phyloP scores from a whole-genome alignment of 495 filamentous ascomycete species.

The Penicillium diatomitis region DNA sequence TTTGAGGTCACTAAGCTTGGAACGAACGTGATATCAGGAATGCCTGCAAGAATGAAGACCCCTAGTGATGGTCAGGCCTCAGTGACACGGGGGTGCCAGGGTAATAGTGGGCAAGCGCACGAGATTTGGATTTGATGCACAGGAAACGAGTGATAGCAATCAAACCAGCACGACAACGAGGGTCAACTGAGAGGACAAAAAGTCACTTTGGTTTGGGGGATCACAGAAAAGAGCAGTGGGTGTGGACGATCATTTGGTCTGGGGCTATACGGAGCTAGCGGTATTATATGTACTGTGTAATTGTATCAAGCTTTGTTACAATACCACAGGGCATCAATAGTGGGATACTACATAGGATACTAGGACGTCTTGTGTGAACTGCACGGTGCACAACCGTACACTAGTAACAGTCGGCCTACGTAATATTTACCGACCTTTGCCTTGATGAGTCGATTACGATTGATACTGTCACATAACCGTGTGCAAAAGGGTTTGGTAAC shows the following conservation, averaged over 20 bases:
- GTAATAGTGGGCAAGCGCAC: too few species aligned
- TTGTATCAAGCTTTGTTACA: too few species aligned
- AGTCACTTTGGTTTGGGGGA: neutral
- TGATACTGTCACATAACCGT: too few species aligned
- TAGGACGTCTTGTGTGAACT: too few species aligned
- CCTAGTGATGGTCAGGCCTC: slow-evolving; percentile 7
- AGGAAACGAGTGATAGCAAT: neutral
- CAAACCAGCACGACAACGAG: neutral
- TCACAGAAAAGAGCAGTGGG: neutral
- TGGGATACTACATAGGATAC: too few species aligned
- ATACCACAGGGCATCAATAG: too few species aligned
- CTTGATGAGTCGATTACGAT: too few species aligned
- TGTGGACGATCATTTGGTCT: neutral
- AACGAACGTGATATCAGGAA: slow-evolving; percentile 22
- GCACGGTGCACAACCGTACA: too few species aligned
- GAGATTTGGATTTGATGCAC: neutral
- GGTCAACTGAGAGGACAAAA: neutral
- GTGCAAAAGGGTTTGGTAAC: too few species aligned
- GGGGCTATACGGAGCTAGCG: neutral
- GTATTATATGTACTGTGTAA: too few species aligned
- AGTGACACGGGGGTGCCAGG: neutral
- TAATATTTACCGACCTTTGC: too few species aligned
- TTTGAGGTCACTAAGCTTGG: slow-evolving; percentile 5
- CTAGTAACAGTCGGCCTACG: too few species aligned
- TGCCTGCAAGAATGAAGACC: slow-evolving; percentile 16